These are phyloP conservation scores for Vigna hirtella DNA, from an alignment of 306 rosid species.

Conservation along the genomic window DNA sequence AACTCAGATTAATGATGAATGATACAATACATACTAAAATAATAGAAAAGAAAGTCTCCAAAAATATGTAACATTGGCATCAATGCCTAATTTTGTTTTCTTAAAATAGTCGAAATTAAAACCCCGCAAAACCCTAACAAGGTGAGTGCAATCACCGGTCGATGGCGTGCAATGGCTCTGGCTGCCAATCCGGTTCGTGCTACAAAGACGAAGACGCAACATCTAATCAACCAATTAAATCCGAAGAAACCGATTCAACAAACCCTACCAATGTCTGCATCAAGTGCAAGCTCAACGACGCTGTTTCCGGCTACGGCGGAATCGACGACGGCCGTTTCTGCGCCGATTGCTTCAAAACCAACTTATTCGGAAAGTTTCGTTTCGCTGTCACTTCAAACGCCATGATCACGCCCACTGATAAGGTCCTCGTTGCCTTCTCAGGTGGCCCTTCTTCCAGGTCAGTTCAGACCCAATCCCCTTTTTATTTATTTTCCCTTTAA, in stretches of 20 bases:
- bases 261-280: constrained; percentile 55
- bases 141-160: not conserved
- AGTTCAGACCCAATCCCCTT: not conserved
- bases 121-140: constrained; percentile 43
- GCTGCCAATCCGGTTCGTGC: constrained; percentile 78
- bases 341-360: constrained; percentile 73
- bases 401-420: constrained; percentile 87
- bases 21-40: no score
- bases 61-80: no score
- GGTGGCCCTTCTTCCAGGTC: constrained; percentile 97
- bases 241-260: constrained; percentile 33
- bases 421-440: constrained; percentile 92
- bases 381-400: constrained; percentile 80
- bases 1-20: no score
- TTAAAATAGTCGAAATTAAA: not conserved
- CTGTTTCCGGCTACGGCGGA: constrained; percentile 61
- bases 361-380: constrained; percentile 84
- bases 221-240: not conserved
- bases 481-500: not conserved
- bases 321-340: constrained; percentile 76
- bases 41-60: no score
- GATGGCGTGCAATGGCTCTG: constrained; percentile 85
- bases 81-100: not conserved
- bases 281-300: constrained; percentile 77
- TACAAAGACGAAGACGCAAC: constrained; percentile 57